phyloP scores from a whole-genome alignment of 768 basidiomycete species.

The Hypholoma sublateritium region DNA sequence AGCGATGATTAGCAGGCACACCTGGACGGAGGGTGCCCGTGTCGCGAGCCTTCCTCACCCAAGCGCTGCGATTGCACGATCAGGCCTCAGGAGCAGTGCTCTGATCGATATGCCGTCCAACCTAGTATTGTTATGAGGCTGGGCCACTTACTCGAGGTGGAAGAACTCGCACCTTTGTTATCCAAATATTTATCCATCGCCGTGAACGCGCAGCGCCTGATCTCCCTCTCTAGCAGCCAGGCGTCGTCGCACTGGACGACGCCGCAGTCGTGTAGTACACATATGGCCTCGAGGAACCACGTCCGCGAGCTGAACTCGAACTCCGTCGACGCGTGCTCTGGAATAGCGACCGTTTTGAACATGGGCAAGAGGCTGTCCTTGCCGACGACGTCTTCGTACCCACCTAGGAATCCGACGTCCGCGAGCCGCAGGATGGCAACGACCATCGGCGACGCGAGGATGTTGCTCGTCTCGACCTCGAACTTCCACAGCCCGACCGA shows the following conservation, averaged over 20 bases:
- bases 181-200: constrained; percentile 51
- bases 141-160: not conserved
- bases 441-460: constrained; percentile 38
- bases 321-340: constrained; percentile 30
- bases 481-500: constrained; percentile 37
- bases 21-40: too few species aligned
- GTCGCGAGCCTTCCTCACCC: too few species aligned
- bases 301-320: constrained; percentile 47
- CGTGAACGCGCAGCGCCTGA: constrained; percentile 43
- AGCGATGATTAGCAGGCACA: too few species aligned
- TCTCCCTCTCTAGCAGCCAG: constrained; percentile 47
- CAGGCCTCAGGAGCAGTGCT: constrained; percentile 27
- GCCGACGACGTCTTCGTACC: constrained; percentile 42
- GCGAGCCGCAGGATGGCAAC: constrained; percentile 45
- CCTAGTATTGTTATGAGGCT: constrained; percentile 18
- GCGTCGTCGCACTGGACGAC: constrained; percentile 49
- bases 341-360: constrained; percentile 44
- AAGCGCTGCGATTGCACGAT: not conserved
- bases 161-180: constrained; percentile 35
- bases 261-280: constrained; percentile 46
- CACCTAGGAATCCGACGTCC: constrained; percentile 40
- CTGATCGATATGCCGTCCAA: constrained; percentile 32
- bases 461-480: constrained; percentile 34
- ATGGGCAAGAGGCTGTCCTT: constrained; percentile 40
- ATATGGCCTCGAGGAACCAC: constrained; percentile 50